phyloP scores from a whole-genome alignment of 2,329 filamentous ascomycete species.

The Mollisiaceae sp. region DNA sequence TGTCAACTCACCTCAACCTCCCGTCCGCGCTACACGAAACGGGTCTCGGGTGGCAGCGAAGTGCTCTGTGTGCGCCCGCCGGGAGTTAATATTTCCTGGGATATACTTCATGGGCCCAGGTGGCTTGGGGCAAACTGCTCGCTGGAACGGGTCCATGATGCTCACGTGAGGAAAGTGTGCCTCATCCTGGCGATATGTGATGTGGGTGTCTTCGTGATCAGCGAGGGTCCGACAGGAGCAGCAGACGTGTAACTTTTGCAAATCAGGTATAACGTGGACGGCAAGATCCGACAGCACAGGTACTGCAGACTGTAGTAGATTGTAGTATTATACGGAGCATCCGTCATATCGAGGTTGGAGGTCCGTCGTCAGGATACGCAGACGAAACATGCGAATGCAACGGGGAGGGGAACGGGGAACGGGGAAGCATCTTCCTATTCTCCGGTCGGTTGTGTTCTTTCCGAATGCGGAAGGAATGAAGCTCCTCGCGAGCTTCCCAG shows the following conservation, averaged over 20 bases:
- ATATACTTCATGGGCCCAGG: neutral
- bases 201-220: too few relatives aligned
- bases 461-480: neutral
- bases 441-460: neutral
- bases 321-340: too few relatives aligned
- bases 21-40: neutral
- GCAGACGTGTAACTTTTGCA: neutral
- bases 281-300: neutral
- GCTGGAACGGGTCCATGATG: neutral
- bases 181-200: neutral
- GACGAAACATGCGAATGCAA: too few relatives aligned
- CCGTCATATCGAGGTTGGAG: neutral
- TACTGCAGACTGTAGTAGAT: too few relatives aligned
- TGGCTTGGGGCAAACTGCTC: neutral
- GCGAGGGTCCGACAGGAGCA: too few relatives aligned
- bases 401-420: neutral
- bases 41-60: constrained; percentile 1
- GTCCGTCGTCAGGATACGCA: neutral
- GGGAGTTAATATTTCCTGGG: neutral
- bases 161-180: constrained; percentile 7
- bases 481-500: neutral
- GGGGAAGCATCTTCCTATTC: neutral
- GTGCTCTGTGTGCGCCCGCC: neutral
- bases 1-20: neutral
- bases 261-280: neutral